Evolutionary conservation across 129 eudicot genomes (phyloP).

Genomic region (Lactuca sativa): DNA sequence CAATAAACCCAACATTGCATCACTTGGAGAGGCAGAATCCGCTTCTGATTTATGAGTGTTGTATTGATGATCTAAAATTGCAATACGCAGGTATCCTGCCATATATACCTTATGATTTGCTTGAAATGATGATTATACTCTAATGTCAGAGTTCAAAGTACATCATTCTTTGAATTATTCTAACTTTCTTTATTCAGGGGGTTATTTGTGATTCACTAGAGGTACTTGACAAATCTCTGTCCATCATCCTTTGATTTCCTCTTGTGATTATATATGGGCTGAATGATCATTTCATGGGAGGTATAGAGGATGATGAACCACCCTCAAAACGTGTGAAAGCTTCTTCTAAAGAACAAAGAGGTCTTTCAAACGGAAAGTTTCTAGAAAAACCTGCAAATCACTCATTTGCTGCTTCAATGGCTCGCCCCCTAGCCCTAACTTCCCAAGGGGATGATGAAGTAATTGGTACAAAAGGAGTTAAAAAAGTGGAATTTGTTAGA

Average conservation of each 20-base stretch:
- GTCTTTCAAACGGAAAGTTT: constrained; percentile 48
- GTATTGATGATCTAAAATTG: constrained; percentile 18
- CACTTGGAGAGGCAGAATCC: constrained; percentile 1
- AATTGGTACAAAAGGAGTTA: constrained; percentile 72
- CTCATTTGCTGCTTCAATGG: constrained; percentile 63
- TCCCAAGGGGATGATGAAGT: constrained; percentile 64
- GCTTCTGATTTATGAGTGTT: constrained; percentile 10
- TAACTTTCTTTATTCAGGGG: constrained; percentile 27
- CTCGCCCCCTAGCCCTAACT: constrained; percentile 62
- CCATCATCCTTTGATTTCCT: not conserved
- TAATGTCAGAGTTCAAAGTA: constrained; percentile 9
- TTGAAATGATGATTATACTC: constrained; percentile 5
- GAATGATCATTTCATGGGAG: constrained; percentile 97
- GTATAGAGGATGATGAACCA: constrained; percentile 90
- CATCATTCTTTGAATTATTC: not conserved
- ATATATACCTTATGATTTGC: not conserved
- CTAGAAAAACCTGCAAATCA: constrained; percentile 44
- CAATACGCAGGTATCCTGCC: constrained; percentile 16
- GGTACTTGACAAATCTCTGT: not conserved
- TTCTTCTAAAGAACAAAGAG: constrained; percentile 44
- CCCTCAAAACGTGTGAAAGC: constrained; percentile 89
- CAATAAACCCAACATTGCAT: not conserved
- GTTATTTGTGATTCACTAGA: constrained; percentile 29
- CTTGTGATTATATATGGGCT: constrained; percentile 68
- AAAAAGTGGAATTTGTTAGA: constrained; percentile 69